Conservation (phyloP, 257 asterid species). For the Solanum acaule region DNA sequence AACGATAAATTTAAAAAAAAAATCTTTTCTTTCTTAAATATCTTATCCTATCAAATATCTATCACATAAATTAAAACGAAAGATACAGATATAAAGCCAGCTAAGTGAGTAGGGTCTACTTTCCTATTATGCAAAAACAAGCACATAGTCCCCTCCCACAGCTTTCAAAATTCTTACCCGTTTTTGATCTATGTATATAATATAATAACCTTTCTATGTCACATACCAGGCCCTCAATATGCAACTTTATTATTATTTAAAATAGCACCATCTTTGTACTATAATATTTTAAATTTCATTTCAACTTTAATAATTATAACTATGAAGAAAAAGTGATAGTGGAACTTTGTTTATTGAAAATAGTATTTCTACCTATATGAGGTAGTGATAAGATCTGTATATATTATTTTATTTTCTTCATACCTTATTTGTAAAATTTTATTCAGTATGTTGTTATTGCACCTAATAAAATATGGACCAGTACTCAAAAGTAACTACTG, state of each 20-base stretch:
- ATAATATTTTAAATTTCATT: not conserved
- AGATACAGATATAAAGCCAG: not conserved
- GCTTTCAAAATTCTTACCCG: not conserved
- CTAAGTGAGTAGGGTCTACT: not conserved
- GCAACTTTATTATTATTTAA: not conserved
- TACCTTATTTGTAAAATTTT: too few relatives aligned
- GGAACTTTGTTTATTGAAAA: not conserved
- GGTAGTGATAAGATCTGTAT: too few relatives aligned
- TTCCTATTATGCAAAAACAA: slow-evolving; percentile 4
- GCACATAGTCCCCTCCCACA: not conserved
- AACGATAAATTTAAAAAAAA: not conserved
- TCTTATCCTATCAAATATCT: accelerated
- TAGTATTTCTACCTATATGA: accelerated
- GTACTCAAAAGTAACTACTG: not conserved
- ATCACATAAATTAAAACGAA: not conserved
- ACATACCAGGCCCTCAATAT: not conserved
- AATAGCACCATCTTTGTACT: not conserved
- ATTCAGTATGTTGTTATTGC: too few relatives aligned
- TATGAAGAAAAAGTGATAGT: not conserved
- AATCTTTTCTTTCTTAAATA: not conserved
- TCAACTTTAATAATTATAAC: not conserved
- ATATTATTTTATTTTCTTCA: too few relatives aligned
- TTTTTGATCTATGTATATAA: not conserved
- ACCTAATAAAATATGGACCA: not conserved
- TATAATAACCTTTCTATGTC: not conserved